Evolutionary conservation across 2,329 filamentous ascomycete species (phyloP).

Genomic region (Neocatenulostroma microsporum): DNA sequence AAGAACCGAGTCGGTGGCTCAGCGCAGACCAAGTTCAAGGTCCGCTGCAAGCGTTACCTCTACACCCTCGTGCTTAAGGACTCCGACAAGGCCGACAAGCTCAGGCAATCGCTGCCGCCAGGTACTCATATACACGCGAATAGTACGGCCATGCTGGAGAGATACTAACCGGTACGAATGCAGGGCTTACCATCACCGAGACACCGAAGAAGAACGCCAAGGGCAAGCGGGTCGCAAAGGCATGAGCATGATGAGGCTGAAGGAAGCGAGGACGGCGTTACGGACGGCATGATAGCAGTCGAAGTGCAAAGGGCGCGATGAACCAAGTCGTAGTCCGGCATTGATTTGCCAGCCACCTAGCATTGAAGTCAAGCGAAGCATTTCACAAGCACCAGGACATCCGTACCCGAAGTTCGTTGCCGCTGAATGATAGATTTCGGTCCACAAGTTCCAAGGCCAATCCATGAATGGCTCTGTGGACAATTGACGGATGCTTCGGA

Average conservation of each 20-base stretch:
- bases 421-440: too few species aligned
- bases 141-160: not conserved
- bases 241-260: slow-evolving; percentile 11
- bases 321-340: too few species aligned
- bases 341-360: too few species aligned
- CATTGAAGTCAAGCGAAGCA: too few species aligned
- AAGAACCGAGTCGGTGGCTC: slow-evolving; percentile 74
- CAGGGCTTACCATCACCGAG: slow-evolving; percentile 53
- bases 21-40: slow-evolving; percentile 99
- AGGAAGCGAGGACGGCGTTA: slow-evolving; percentile 6
- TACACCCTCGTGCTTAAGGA: slow-evolving; percentile 99
- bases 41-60: slow-evolving; percentile 84
- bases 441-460: too few species aligned
- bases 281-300: slow-evolving; percentile 5
- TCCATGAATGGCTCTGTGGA: too few species aligned
- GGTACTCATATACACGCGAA: slow-evolving; percentile 56
- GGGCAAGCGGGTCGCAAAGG: slow-evolving; percentile 41
- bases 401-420: too few species aligned
- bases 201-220: slow-evolving; percentile 57
- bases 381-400: too few species aligned
- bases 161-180: slow-evolving; percentile 9
- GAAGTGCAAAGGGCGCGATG: too few species aligned
- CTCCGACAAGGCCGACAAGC: slow-evolving; percentile 98
- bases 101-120: slow-evolving; percentile 97
- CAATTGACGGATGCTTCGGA: too few species aligned